These are phyloP conservation scores for Fusarium kyushuense DNA, from an alignment of 2,329 filamentous ascomycete genomes.

Conservation along the genomic window DNA sequence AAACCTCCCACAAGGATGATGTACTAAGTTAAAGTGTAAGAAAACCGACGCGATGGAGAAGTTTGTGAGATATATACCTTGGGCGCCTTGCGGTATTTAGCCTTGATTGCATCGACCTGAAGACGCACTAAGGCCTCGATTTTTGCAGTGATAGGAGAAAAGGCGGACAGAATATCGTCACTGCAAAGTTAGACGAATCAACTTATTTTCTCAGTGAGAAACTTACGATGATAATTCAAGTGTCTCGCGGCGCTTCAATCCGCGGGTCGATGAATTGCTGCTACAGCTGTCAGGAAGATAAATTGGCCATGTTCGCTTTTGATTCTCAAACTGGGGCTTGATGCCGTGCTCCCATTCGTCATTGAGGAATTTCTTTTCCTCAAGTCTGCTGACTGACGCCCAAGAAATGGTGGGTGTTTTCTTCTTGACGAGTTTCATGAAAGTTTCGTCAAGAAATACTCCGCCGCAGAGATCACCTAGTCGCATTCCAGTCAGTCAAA, in stretches of 20 bases:
- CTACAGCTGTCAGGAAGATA: conserved; percentile 31
- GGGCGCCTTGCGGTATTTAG: conserved; percentile 33
- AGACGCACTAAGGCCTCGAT: conserved; percentile 43
- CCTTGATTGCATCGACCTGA: conserved; percentile 44
- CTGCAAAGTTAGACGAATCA: not conserved
- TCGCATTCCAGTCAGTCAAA: not conserved
- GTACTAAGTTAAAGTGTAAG: conserved; percentile 43
- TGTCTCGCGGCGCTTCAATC: conserved; percentile 10
- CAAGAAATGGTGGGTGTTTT: conserved; percentile 35
- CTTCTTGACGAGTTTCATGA: conserved; percentile 46
- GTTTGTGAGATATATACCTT: conserved; percentile 22
- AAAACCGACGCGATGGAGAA: accelerated
- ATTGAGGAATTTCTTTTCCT: conserved; percentile 41
- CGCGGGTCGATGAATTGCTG: not conserved
- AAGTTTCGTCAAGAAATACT: conserved; percentile 56
- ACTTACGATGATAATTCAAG: conserved; percentile 22
- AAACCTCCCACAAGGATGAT: conserved; percentile 57
- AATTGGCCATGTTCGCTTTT: conserved; percentile 27
- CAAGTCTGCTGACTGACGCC: conserved; percentile 1
- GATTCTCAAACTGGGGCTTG: conserved; percentile 46
- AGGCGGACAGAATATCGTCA: conserved; percentile 44
- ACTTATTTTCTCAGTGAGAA: accelerated
- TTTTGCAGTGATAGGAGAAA: conserved; percentile 38
- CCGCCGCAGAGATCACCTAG: conserved; percentile 56
- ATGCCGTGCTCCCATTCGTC: conserved; percentile 51